Base-by-base conservation (phyloP, 2,329 filamentous ascomycete species). In the Aotearoamyces nothofagi region DNA sequence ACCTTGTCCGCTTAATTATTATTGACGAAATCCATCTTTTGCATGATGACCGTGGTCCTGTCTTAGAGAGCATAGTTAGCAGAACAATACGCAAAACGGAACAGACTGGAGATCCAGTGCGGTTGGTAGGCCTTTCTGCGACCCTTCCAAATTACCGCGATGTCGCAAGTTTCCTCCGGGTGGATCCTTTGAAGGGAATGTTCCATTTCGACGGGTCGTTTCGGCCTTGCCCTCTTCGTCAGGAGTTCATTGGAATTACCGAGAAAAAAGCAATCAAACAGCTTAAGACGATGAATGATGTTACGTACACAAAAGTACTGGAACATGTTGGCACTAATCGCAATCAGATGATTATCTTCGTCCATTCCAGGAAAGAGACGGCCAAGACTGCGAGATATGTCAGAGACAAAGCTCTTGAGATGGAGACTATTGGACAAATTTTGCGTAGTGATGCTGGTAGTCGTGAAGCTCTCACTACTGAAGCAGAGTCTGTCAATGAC, bases 181-280 rank as follows among this genome's bases (percentile, higher is more conserved):
- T 92, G 16, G 86, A 98, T 43, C 68, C 74, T 8, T 60, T 71
- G 26, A 92, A 82, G 43, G 90, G 80, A 17, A 64, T 96, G 30
- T 96, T 93, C 63, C 86, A 98, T 52, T 98, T 98, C 43, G 90
- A 98, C 52, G 82, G 81, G 24, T 84, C 84, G 4, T 98, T 76
- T 61, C 69, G 90, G 43, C 92, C 90, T 36, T 98, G 90, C 51
- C 90, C 90, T 2, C 56, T 98, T 43, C 84, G 82, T 44, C 90
- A 98, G 51, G 92, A 98, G 52, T 98, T 96, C 48, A 82, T 98
- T 41, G 90, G 90, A 30, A 80, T 98, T 24, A 94, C 87, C 0
- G 90, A 98, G 42, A 92, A 90, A 58, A 96, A 96, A 53, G 81
- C 90, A 5, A 98, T 98, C 57, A 98, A 96, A 57, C 90, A 98